Evolutionary conservation across 805 yeast species (phyloP).

Genomic region (Teunomyces kruisii): DNA sequence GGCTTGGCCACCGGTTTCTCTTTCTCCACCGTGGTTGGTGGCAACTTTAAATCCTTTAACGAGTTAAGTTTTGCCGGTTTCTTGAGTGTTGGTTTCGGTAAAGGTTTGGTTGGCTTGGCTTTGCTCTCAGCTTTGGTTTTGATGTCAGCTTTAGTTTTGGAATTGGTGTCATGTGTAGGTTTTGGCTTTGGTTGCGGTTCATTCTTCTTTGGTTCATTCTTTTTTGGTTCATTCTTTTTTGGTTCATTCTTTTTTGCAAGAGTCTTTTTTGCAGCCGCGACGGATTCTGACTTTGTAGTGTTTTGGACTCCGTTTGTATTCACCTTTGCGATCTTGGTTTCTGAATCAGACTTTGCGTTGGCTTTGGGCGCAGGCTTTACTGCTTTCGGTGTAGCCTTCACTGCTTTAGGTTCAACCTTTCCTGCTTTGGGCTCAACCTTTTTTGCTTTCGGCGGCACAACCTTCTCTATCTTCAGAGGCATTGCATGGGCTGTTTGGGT

Average conservation of each 20-base stretch:
- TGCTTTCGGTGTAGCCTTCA: background rate
- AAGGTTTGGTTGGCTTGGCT: background rate
- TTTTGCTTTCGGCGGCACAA: background rate
- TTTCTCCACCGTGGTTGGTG: constrained; percentile 1
- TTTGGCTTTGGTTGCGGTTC: background rate
- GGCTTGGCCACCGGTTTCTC: background rate
- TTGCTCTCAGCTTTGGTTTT: background rate
- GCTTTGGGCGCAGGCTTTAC: background rate
- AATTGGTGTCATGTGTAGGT: background rate
- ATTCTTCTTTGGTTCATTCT: too few species aligned
- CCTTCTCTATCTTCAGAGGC: too few species aligned
- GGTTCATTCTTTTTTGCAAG: background rate
- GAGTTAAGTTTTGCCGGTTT: background rate
- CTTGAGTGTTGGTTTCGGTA: background rate
- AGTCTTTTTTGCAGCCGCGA: background rate
- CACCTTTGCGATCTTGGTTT: too few species aligned
- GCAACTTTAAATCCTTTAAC: background rate
- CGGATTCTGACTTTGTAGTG: too few species aligned
- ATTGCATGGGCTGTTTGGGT: too few species aligned
- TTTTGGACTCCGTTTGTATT: too few species aligned
- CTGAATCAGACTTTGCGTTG: too few species aligned
- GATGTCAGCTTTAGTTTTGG: background rate
- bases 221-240: background rate
- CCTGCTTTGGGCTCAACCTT: background rate
- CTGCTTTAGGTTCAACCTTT: background rate